Evolutionary conservation across 805 yeast genomes (phyloP).

Genomic region (Candida koratica): DNA sequence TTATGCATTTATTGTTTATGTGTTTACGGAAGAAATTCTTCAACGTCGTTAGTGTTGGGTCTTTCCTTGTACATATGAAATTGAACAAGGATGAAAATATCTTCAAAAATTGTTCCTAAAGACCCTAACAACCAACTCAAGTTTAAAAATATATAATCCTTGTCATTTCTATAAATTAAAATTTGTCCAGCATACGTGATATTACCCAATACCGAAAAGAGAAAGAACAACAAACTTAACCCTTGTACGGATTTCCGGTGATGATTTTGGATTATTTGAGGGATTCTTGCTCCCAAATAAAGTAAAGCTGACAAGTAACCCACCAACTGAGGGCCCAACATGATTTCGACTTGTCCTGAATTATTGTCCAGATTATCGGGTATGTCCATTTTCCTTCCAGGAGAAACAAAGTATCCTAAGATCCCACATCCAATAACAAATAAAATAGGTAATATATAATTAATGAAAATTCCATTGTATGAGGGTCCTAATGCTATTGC

Average conservation of each 20-base stretch:
- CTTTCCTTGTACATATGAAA: constrained; percentile 55
- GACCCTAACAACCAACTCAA: constrained; percentile 78
- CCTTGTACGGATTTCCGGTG: constrained; percentile 78
- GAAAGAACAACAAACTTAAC: constrained; percentile 74
- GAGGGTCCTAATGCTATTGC: constrained; percentile 47
- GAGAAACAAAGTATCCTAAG: constrained; percentile 54
- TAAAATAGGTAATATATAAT: constrained; percentile 54
- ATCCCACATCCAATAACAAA: constrained; percentile 62
- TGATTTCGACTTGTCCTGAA: constrained; percentile 19
- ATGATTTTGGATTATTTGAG: constrained; percentile 82
- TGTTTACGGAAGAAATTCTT: constrained; percentile 4
- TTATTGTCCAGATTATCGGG: neutral
- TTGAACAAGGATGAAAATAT: constrained; percentile 59
- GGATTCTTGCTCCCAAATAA: constrained; percentile 70
- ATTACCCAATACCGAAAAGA: constrained; percentile 72
- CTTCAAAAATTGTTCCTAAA: constrained; percentile 73
- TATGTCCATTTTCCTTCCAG: constrained; percentile 15
- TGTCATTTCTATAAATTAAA: constrained; percentile 59
- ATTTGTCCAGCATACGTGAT: constrained; percentile 73
- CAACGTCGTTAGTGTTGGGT: constrained; percentile 3
- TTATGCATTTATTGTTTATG: neutral
- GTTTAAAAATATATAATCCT: constrained; percentile 56
- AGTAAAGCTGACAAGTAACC: constrained; percentile 69
- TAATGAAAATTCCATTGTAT: constrained; percentile 43
- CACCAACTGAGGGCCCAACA: constrained; percentile 57